These are phyloP conservation scores for Penicillium sp. DNA, from an alignment of 2,329 filamentous ascomycete genomes.

Conservation along the genomic window DNA sequence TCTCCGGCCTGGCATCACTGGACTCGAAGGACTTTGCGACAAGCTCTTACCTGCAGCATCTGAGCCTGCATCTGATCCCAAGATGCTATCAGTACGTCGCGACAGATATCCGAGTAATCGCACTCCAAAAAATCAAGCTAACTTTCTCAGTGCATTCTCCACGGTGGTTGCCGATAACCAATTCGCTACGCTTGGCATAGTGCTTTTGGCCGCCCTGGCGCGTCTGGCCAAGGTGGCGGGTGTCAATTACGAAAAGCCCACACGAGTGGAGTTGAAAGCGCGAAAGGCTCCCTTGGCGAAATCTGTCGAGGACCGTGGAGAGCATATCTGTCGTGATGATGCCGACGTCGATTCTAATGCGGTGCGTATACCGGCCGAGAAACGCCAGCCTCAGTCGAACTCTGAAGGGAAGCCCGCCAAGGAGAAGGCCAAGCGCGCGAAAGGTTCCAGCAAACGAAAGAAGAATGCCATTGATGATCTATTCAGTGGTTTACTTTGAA, in stretches of 20 bases:
- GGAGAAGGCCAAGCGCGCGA: slow-evolving; percentile 10
- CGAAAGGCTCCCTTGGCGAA: slow-evolving; percentile 4
- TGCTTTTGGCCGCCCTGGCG: slow-evolving; percentile 68
- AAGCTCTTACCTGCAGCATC: slow-evolving; percentile 31
- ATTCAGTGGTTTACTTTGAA: slow-evolving; percentile 63
- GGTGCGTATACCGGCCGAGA: neutral
- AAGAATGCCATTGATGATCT: slow-evolving; percentile 74
- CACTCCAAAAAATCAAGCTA: too few relatives aligned
- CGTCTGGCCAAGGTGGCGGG: slow-evolving; percentile 54
- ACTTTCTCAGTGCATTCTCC: slow-evolving; percentile 58
- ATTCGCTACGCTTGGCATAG: slow-evolving; percentile 71
- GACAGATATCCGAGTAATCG: neutral
- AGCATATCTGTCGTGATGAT: slow-evolving; percentile 27
- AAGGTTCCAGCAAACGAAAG: slow-evolving; percentile 42
- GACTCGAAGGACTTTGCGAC: slow-evolving; percentile 17
- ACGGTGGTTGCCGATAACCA: slow-evolving; percentile 73
- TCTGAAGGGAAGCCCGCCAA: slow-evolving; percentile 11
- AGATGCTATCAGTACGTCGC: slow-evolving; percentile 46
- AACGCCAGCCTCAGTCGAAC: slow-evolving; percentile 4
- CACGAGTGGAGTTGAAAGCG: neutral
- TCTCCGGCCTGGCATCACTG: slow-evolving; percentile 59
- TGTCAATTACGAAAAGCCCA: slow-evolving; percentile 38
- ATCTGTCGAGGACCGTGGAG: slow-evolving; percentile 29
- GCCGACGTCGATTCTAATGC: neutral
- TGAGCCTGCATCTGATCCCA: slow-evolving; percentile 42